phyloP scores from a whole-genome alignment of 1,284 basidiomycete species.

The Pyrrhoderma noxium region DNA sequence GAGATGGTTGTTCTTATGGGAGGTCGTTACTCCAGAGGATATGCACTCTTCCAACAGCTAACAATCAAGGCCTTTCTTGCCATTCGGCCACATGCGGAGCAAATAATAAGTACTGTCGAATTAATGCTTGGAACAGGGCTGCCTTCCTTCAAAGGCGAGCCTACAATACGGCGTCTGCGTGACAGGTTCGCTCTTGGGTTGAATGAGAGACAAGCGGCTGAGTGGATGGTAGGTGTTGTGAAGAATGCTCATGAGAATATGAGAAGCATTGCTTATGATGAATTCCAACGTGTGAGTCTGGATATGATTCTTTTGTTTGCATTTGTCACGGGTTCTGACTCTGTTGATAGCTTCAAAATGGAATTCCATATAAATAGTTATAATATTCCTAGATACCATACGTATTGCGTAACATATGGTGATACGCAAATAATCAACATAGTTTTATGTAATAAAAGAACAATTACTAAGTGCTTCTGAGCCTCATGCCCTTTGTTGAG shows the following conservation, averaged over 20 bases:
- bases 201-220: conserved; percentile 86
- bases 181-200: conserved; percentile 84
- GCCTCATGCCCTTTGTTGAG: too few relatives aligned
- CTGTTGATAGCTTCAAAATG: conserved; percentile 42
- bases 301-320: not conserved
- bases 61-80: conserved; percentile 96
- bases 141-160: conserved; percentile 95
- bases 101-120: conserved; percentile 82
- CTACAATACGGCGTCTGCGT: conserved; percentile 79
- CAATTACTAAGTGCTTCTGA: too few relatives aligned
- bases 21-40: conserved; percentile 87
- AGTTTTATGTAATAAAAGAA: too few relatives aligned
- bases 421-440: too few relatives aligned
- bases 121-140: conserved; percentile 94
- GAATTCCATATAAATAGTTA: conserved; percentile 47
- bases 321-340: not conserved
- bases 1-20: conserved; percentile 99
- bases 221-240: conserved; percentile 85
- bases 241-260: conserved; percentile 94
- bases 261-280: conserved; percentile 87
- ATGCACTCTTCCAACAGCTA: conserved; percentile 88
- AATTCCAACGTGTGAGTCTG: conserved; percentile 57
- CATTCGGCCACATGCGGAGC: conserved; percentile 84
- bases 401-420: too few relatives aligned
- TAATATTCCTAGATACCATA: not conserved